Evolutionary conservation across 2,329 filamentous ascomycete species (phyloP).

Genomic region (Colletotrichum sp.): DNA sequence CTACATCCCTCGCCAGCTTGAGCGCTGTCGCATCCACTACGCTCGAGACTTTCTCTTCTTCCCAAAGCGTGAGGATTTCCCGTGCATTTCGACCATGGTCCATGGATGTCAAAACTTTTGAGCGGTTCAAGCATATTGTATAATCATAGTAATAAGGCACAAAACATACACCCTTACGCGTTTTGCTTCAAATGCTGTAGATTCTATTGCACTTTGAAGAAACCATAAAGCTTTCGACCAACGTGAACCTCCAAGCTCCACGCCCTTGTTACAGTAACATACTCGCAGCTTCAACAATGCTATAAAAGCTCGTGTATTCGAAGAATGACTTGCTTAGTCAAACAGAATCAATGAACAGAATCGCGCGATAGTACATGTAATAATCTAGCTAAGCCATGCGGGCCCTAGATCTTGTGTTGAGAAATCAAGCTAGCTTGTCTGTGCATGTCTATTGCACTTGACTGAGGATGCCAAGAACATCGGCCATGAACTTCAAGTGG

Average conservation of each 20-base stretch:
- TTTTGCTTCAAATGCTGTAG: not conserved
- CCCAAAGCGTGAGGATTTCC: not conserved
- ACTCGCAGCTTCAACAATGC: not conserved
- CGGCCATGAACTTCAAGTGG: not conserved
- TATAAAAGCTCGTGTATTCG: not conserved
- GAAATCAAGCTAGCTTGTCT: not conserved
- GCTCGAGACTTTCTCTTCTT: not conserved
- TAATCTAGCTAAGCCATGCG: not conserved
- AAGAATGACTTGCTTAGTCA: not conserved
- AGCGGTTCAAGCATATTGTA: not conserved
- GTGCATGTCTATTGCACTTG: not conserved
- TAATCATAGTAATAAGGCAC: not conserved
- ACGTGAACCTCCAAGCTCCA: not conserved
- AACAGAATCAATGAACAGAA: not conserved
- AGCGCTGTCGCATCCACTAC: not conserved
- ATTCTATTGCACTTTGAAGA: not conserved
- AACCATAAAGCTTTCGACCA: not conserved
- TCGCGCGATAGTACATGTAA: accelerated
- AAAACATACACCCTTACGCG: not conserved
- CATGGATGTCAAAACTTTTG: accelerated
- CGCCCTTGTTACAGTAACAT: not conserved
- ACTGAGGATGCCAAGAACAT: not conserved
- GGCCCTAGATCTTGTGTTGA: not conserved
- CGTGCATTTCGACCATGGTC: not conserved
- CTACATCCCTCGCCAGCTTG: not conserved